A percentile compares a stretch with the other conserved stretches of the same genome.
phyloP scores from a whole-genome alignment of 1,139 yeast genomes.

The Debaryomyces singareniensis region DNA sequence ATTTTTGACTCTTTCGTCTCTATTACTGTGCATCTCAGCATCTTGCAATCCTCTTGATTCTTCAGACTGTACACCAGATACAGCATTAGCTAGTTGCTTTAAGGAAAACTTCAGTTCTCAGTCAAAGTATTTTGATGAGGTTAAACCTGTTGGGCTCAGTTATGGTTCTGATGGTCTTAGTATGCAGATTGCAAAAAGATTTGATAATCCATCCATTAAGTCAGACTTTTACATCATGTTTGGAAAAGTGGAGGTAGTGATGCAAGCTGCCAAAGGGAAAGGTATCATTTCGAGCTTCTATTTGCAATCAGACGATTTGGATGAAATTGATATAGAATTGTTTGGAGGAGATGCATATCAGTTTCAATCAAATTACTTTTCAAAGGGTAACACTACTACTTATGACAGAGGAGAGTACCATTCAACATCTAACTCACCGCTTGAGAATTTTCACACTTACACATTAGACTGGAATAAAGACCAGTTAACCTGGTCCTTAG shows the following conservation, averaged over 20 bases:
- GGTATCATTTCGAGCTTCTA: conserved; percentile 80
- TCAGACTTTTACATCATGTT: conserved; percentile 82
- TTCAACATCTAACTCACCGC: conserved; percentile 42
- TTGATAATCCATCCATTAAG: conserved; percentile 68
- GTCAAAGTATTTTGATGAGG: conserved; percentile 32
- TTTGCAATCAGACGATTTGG: conserved; percentile 78
- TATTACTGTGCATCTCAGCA: conserved; percentile 4
- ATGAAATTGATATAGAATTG: conserved; percentile 84
- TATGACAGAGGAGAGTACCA: conserved; percentile 77
- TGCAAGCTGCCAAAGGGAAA: conserved; percentile 66
- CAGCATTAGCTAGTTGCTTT: conserved; percentile 53
- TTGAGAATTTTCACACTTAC: conserved; percentile 58
- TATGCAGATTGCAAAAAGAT: conserved; percentile 52
- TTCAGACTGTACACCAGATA: conserved; percentile 30
- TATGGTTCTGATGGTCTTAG: conserved; percentile 43
- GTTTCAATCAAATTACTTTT: conserved; percentile 76
- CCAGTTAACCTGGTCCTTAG: conserved; percentile 52
- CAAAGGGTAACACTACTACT: conserved; percentile 72
- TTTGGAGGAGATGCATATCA: conserved; percentile 68
- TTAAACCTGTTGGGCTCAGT: conserved; percentile 19
- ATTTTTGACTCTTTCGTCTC: background rate
- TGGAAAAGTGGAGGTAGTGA: conserved; percentile 69
- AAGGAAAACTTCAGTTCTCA: conserved; percentile 39
- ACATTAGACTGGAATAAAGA: conserved; percentile 77
- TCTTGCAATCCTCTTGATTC: conserved; percentile 30